phyloP scores from a whole-genome alignment of 2,329 filamentous ascomycete species.

The Pseudocercospora macadamiae region DNA sequence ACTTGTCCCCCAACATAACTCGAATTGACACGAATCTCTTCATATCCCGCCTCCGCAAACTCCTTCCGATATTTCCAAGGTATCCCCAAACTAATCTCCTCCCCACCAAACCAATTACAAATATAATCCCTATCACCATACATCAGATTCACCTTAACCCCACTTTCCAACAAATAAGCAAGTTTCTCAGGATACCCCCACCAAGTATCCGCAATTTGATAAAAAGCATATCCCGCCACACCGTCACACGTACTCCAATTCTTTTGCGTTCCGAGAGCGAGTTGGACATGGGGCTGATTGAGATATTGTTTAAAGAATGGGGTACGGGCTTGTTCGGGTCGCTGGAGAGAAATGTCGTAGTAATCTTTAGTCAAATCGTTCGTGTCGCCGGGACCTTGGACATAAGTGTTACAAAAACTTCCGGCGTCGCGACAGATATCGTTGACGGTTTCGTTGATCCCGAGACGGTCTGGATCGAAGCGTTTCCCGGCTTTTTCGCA shows the following conservation, averaged over 20 bases:
- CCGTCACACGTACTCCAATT: conserved; percentile 54
- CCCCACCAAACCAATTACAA: conserved; percentile 58
- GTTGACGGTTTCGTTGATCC: conserved; percentile 40
- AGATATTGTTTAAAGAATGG: conserved; percentile 49
- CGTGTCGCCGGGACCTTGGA: conserved; percentile 1
- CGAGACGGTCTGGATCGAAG: conserved; percentile 44
- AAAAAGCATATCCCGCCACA: conserved; percentile 46
- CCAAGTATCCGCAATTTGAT: conserved; percentile 51
- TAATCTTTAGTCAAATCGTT: conserved; percentile 32
- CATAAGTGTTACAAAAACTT: conserved; percentile 47
- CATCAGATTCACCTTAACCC: conserved; percentile 58
- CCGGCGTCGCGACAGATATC: conserved; percentile 50
- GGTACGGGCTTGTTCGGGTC: conserved; percentile 52
- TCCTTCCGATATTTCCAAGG: conserved; percentile 44
- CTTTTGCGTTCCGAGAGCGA: conserved; percentile 58
- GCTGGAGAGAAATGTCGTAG: conserved; percentile 51
- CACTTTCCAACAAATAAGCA: conserved; percentile 58
- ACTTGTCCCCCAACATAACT: conserved; percentile 29
- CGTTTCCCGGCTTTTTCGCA: conserved; percentile 20
- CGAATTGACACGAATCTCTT: conserved; percentile 25
- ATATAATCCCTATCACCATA: conserved; percentile 61
- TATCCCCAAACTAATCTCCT: conserved; percentile 54
- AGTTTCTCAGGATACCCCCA: conserved; percentile 54
- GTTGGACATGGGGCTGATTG: conserved; percentile 58
- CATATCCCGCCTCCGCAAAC: conserved; percentile 55